Conservation (phyloP, 148 eudicot genomes). For the Rhododendron mucronatum region DNA sequence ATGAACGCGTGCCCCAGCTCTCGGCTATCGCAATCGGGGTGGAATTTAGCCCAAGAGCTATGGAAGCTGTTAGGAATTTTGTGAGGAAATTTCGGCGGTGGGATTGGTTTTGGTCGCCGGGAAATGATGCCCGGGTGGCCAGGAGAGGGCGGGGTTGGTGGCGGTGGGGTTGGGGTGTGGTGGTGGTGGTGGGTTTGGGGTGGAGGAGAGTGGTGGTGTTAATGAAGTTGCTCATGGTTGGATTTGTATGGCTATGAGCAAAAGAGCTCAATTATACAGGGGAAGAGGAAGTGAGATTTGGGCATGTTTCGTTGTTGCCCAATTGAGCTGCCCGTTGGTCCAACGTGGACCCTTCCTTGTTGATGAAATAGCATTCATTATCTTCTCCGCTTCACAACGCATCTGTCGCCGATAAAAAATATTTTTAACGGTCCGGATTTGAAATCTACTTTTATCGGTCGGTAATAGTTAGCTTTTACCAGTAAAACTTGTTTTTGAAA, state of each 20-base stretch:
- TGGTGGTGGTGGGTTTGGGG: slow-evolving; percentile 13
- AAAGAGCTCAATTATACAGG: not conserved
- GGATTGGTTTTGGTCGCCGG: slow-evolving; percentile 18
- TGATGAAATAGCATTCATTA: slow-evolving; percentile 27
- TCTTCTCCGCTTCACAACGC: slow-evolving; percentile 13
- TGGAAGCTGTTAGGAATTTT: slow-evolving; percentile 40
- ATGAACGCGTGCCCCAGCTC: slow-evolving; percentile 80
- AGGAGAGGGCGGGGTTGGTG: slow-evolving; percentile 5
- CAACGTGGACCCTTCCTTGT: slow-evolving; percentile 36
- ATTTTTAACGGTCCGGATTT: too few relatives aligned
- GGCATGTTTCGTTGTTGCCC: not conserved
- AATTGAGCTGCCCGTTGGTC: slow-evolving; percentile 14
- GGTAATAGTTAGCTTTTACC: too few relatives aligned
- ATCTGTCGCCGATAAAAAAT: too few relatives aligned
- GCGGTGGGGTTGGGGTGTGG: slow-evolving; percentile 8
- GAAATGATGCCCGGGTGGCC: slow-evolving; percentile 18
- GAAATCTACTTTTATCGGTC: too few relatives aligned
- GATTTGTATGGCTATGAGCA: not conserved
- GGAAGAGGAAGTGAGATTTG: not conserved
- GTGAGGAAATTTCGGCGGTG: slow-evolving; percentile 43
- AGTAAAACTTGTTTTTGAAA: too few relatives aligned
- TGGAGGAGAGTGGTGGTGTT: slow-evolving; percentile 37
- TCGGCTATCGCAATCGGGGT: slow-evolving; percentile 49
- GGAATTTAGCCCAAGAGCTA: slow-evolving; percentile 33
- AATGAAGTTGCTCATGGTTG: slow-evolving; percentile 43